These are phyloP conservation scores for Sordariomycetes sp. DNA, from an alignment of 2,329 filamentous ascomycete species.

Conservation along the genomic window DNA sequence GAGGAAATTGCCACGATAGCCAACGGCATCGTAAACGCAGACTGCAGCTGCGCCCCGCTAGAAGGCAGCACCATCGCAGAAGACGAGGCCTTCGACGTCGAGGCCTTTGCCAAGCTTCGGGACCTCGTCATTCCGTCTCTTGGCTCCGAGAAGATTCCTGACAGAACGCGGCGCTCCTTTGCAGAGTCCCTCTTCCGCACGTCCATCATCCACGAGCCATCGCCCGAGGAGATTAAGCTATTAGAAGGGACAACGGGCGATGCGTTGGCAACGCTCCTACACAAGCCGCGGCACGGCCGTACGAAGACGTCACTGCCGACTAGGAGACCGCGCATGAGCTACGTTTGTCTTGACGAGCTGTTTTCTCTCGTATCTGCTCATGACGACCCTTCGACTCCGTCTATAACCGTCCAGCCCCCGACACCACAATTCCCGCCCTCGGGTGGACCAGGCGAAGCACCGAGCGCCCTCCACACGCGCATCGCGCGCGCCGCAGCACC, in stretches of 20 bases:
- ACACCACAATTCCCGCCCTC: constrained; percentile 25
- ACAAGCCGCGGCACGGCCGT: constrained; percentile 52
- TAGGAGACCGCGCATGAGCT: constrained; percentile 58
- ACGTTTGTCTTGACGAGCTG: constrained; percentile 69
- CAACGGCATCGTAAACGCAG: constrained; percentile 56
- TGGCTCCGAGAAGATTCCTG: constrained; percentile 50
- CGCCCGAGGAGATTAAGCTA: constrained; percentile 38
- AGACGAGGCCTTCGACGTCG: constrained; percentile 75
- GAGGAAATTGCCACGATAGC: constrained; percentile 48
- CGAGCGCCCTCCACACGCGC: constrained; percentile 29
- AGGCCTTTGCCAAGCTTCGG: constrained; percentile 55
- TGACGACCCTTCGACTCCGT: constrained; percentile 20
- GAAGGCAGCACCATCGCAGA: constrained; percentile 29
- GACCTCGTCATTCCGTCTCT: constrained; percentile 63
- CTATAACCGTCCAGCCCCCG: constrained; percentile 26
- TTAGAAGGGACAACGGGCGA: constrained; percentile 22
- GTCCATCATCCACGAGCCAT: constrained; percentile 63
- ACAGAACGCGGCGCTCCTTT: constrained; percentile 55
- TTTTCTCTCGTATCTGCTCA: constrained; percentile 50
- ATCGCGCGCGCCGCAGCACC: constrained; percentile 68
- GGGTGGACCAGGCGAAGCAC: constrained; percentile 8
- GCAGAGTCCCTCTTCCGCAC: constrained; percentile 65
- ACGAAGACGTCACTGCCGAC: constrained; percentile 57
- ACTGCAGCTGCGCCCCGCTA: constrained; percentile 33
- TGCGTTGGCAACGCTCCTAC: constrained; percentile 41